These are phyloP conservation scores for Myriosclerotinia curreyana DNA, from an alignment of 2,329 filamentous ascomycete species.

Conservation along the genomic window DNA sequence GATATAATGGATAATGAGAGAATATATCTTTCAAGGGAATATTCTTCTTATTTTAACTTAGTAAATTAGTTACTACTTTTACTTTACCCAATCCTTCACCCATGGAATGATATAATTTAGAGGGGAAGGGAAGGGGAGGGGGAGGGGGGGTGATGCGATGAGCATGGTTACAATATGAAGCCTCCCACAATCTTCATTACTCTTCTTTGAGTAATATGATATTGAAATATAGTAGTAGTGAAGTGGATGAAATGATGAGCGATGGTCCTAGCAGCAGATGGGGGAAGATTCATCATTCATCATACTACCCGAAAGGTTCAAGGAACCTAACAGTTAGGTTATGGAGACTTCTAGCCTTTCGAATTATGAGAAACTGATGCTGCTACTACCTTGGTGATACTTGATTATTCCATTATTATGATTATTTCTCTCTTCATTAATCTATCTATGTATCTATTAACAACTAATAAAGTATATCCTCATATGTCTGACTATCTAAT, in stretches of 20 bases:
- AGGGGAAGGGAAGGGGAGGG: slow-evolving; percentile 1
- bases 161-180: slow-evolving; percentile 15
- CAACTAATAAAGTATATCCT: slow-evolving; percentile 8
- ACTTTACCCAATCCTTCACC: slow-evolving; percentile 8
- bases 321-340: slow-evolving; percentile 5
- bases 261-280: background rate
- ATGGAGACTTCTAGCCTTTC: slow-evolving; percentile 19
- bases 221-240: background rate
- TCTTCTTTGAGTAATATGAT: slow-evolving; percentile 3
- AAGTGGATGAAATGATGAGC: slow-evolving; percentile 4
- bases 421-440: background rate
- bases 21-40: background rate
- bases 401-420: slow-evolving; percentile 5
- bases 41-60: slow-evolving; percentile 1
- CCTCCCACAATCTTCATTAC: background rate
- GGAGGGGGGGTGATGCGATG: slow-evolving; percentile 1
- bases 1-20: slow-evolving; percentile 1
- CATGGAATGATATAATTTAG: slow-evolving; percentile 7
- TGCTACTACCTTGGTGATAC: background rate
- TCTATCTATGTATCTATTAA: no score
- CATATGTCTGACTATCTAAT: slow-evolving; percentile 8
- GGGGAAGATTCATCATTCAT: slow-evolving; percentile 6
- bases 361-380: slow-evolving; percentile 12
- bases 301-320: slow-evolving; percentile 18
- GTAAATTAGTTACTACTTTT: background rate